Evolutionary conservation across 345 rosid genomes (phyloP).

Genomic region (Eucalyptus marginata): DNA sequence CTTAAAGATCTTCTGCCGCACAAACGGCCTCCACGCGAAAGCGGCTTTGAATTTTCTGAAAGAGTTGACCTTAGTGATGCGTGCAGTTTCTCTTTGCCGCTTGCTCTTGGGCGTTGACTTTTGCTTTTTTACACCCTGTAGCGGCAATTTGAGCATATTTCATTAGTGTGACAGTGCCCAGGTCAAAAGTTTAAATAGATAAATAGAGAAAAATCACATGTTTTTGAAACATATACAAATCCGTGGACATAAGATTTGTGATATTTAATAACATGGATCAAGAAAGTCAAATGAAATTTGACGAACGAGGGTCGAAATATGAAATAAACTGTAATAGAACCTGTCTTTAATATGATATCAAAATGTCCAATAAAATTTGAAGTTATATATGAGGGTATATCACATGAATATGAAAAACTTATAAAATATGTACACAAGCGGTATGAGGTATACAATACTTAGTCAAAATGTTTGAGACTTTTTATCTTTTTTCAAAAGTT

Average conservation of each 20-base stretch:
- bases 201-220: background rate
- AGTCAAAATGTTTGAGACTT: background rate
- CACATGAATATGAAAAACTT: background rate
- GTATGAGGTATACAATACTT: background rate
- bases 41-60: background rate
- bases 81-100: background rate
- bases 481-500: background rate
- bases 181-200: background rate
- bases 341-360: no score
- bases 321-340: no score
- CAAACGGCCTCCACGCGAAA: background rate
- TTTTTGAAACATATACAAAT: background rate
- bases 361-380: background rate
- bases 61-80: background rate
- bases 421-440: background rate
- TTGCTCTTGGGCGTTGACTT: background rate
- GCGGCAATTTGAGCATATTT: background rate
- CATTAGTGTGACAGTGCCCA: background rate
- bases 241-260: background rate
- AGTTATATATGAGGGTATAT: background rate
- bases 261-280: background rate
- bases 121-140: background rate
- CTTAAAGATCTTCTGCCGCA: background rate
- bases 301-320: fast-evolving
- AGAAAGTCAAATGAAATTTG: background rate